phyloP scores from a whole-genome alignment of 352 stramenopile species.

The Plasmopara viticola region DNA sequence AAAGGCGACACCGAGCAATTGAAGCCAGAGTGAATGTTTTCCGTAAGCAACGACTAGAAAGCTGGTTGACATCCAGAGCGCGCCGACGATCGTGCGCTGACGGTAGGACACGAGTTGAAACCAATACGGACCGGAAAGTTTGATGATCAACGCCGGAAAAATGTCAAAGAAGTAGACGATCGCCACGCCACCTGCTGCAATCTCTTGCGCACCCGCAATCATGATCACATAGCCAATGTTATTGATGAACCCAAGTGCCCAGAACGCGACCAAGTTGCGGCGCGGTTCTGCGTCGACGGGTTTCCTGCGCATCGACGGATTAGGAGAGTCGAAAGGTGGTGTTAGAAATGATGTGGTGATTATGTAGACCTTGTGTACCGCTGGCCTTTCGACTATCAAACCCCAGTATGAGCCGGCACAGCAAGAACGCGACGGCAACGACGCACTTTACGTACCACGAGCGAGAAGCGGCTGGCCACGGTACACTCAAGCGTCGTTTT shows the following conservation, averaged over 20 bases:
- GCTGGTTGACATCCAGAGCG: conserved; percentile 75
- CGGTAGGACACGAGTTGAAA: conserved; percentile 90
- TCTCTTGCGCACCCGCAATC: conserved; percentile 91
- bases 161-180: conserved; percentile 92
- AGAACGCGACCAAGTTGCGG: conserved; percentile 84
- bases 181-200: conserved; percentile 84
- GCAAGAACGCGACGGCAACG: conserved; percentile 84
- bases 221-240: conserved; percentile 93
- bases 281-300: conserved; percentile 22
- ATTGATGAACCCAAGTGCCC: conserved; percentile 90
- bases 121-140: conserved; percentile 90
- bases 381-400: background rate
- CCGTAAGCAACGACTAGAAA: conserved; percentile 70
- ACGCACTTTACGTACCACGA: conserved; percentile 87
- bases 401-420: conserved; percentile 65
- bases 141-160: conserved; percentile 83
- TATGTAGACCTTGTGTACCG: background rate
- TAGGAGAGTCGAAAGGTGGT: background rate
- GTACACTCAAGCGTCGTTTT: conserved; percentile 78
- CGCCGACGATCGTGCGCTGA: conserved; percentile 59
- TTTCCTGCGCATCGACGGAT: background rate
- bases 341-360: background rate
- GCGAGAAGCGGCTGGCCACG: conserved; percentile 62
- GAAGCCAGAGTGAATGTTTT: conserved; percentile 45
- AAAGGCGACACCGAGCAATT: conserved; percentile 87